phyloP scores from a whole-genome alignment of 2,329 filamentous ascomycete genomes.

The Ilyonectria robusta region DNA sequence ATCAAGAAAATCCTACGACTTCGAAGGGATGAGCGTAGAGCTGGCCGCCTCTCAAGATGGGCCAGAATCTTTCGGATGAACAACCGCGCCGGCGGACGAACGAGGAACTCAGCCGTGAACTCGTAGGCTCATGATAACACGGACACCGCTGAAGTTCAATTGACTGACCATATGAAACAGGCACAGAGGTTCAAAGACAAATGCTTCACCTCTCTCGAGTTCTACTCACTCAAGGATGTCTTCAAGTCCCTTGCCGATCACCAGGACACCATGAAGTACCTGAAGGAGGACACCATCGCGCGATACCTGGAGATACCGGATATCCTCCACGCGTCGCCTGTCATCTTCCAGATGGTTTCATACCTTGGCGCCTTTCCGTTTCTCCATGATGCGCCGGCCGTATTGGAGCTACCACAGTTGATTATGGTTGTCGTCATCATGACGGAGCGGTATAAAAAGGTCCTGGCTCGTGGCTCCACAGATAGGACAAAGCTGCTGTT shows the following conservation, averaged over 20 bases:
- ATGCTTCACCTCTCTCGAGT: constrained; percentile 79
- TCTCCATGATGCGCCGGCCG: constrained; percentile 77
- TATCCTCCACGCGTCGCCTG: constrained; percentile 74
- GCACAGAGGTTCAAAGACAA: constrained; percentile 76
- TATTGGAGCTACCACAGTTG: constrained; percentile 78
- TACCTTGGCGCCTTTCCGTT: constrained; percentile 83
- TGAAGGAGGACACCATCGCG: constrained; percentile 78
- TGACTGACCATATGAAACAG: constrained; percentile 53
- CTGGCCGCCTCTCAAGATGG: constrained; percentile 58
- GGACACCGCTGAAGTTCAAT: constrained; percentile 12
- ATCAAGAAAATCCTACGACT: neutral
- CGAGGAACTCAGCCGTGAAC: constrained; percentile 65
- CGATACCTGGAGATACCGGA: constrained; percentile 83
- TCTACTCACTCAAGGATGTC: constrained; percentile 81
- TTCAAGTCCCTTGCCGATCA: constrained; percentile 79
- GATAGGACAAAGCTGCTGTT: constrained; percentile 77
- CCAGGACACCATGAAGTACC: constrained; percentile 73
- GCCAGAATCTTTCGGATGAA: constrained; percentile 66
- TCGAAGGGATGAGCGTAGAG: constrained; percentile 42
- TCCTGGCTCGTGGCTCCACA: constrained; percentile 70
- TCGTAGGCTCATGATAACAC: constrained; percentile 55
- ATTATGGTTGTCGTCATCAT: constrained; percentile 81
- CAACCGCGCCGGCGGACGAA: constrained; percentile 60
- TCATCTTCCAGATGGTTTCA: constrained; percentile 80
- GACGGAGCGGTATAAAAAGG: constrained; percentile 77